Conservation (phyloP, 2,329 filamentous ascomycete species). For the Akanthomyces muscarius region DNA sequence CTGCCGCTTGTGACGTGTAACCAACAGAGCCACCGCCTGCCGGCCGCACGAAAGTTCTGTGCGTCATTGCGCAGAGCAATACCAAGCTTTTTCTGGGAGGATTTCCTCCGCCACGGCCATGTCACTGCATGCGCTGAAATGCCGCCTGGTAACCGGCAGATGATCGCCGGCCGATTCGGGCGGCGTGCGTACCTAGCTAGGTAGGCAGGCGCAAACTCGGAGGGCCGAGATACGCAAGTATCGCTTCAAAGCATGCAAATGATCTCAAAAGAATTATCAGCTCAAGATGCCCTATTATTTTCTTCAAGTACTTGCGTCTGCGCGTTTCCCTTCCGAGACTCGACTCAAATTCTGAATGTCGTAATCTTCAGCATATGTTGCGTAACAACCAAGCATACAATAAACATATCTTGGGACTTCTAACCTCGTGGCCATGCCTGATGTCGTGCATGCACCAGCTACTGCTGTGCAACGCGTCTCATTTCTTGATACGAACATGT, state of each 20-base stretch:
- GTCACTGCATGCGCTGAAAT: slow-evolving; percentile 2
- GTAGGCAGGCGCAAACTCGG: neutral
- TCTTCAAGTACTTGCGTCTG: too few relatives aligned
- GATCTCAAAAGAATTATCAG: too few relatives aligned
- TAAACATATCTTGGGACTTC: too few relatives aligned
- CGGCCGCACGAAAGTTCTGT: neutral
- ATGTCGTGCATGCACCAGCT: neutral
- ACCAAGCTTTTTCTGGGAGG: neutral
- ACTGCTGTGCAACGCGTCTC: neutral
- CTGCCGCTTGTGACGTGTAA: slow-evolving; percentile 6
- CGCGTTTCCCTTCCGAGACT: too few relatives aligned
- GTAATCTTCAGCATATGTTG: too few relatives aligned
- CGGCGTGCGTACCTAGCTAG: neutral
- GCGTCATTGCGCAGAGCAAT: neutral
- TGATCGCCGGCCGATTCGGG: neutral
- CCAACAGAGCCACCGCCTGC: neutral
- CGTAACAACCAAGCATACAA: too few relatives aligned
- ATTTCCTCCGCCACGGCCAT: neutral
- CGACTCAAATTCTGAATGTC: too few relatives aligned
- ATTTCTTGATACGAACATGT: neutral
- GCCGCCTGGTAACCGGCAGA: neutral
- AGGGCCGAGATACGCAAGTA: too few relatives aligned
- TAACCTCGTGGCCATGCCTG: neutral
- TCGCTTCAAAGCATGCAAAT: too few relatives aligned
- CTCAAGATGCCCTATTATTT: too few relatives aligned